Base-by-base conservation (phyloP, 2,329 filamentous ascomycete species). In the Stagonosporopsis cucurbitacearum region DNA sequence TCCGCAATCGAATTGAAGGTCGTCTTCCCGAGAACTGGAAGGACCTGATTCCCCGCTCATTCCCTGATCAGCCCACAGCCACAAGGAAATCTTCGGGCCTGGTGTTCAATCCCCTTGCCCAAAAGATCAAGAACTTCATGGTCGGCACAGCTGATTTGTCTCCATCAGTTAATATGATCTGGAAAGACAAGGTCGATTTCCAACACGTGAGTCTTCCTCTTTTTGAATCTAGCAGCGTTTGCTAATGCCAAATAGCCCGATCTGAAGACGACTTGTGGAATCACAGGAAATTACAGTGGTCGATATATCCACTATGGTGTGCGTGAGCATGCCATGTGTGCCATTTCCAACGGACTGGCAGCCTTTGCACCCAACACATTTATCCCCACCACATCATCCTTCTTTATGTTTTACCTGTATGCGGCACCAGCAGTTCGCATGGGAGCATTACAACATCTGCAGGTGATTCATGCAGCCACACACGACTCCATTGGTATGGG, bases 71-170 rank as follows among this genome's bases (percentile, higher is more conserved):
- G 8, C 77, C 78, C 0, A 85, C 81, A 0, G 73, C 82, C 0
- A 81, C 81, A 2, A 74, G 82, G 46, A 82, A 82, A 59, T 81
- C 81, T 0, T 77, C 80, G 6, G 82, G 81, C 0, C 63, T 83
- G 4, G 78, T 82, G 1, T 80, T 78, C 60, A 86, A 85, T 58
- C 82, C 83, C 0, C 69, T 86, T 4, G 82, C 83, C 54, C 89
- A 97, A 72, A 92, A 96, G 79, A 79, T 97, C 68, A 97, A 97
- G 85, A 82, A 82, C 70, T 98, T 98, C 89, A 88, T 95, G 79
- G 92, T 96, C 84, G 79, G 90, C 81, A 65, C 56, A 6, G 47
- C 57, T 36, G 88, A 86, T 75, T 75, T 64, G 75, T 89, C 69
- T 83, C 79, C 88, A 81, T 64, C 64, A 2, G 62, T 68, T 32